Base-by-base conservation (phyloP, 495 filamentous ascomycete species). In the Elaphomyces granulatus region DNA sequence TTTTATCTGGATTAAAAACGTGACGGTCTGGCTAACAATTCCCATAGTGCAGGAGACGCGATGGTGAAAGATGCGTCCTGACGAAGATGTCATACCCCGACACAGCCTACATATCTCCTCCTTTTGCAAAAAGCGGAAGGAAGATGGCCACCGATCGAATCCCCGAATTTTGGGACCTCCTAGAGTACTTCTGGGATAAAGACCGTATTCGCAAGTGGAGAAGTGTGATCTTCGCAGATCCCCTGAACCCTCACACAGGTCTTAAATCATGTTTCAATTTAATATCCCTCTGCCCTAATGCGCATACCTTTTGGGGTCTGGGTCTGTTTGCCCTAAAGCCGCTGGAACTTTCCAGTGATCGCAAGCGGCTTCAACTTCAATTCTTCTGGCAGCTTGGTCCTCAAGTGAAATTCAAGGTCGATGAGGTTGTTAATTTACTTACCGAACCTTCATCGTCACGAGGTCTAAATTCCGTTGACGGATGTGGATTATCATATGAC, bases 321-420 rank as follows among this genome's bases (percentile, higher is more conserved):
- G 20, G 19, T 8, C 28, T 23, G 12, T 39, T 39, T 17, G 37
- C 19, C 16, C 20, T 39, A 4, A 39, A 39, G 16, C 37, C 37
- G 14, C 7, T 28, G 19, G 20, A 20, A 7, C 17, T 39, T 28
- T 39, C 37, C 16, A 20, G 6, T 4, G 37, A 39, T 26, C 20
- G 28, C 14, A 39, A 21, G 9, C 3, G 28, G 21, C 20, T 39
- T 8, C 14, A 2, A 3, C 3, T 39, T n/a, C 37, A 39, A n/a
- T 39, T 39, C 21, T 39, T 39, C 37, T 39, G 37, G 37, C 23
- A 28, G 12, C 6, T n/a, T n/a, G n/a, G n/a, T n/a, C n/a, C 23
- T 28, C 23, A 6, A 12, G 12, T 6, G 6, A 28, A 28, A 6
- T 28, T 6, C 23, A 28, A 28, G 6, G 6, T 12, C 12, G 23